phyloP scores from a whole-genome alignment of 495 filamentous ascomycete species.

The Haplographium delicatum region DNA sequence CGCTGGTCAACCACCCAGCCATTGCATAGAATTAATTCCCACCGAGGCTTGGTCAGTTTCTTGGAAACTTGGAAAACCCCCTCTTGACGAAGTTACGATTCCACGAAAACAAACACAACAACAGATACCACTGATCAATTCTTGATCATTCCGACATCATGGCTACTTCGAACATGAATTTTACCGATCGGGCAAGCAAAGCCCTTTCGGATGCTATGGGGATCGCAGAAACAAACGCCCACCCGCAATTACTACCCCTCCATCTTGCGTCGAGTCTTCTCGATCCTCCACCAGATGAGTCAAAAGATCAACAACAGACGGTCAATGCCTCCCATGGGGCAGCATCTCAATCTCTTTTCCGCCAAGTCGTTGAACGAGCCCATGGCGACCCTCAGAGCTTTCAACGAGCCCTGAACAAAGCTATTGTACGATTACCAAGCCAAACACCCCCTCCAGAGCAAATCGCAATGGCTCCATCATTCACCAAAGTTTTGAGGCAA shows the following conservation, averaged over 20 bases:
- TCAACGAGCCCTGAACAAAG: conserved; percentile 85
- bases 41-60: too few species aligned
- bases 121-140: conserved; percentile 15
- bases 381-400: conserved; percentile 87
- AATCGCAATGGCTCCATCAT: conserved; percentile 71
- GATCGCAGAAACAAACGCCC: conserved; percentile 79
- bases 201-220: conserved; percentile 79
- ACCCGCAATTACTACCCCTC: conserved; percentile 81
- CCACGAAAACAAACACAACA: conserved; percentile 11
- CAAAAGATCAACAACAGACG: conserved; percentile 64
- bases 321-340: conserved; percentile 53
- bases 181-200: conserved; percentile 87
- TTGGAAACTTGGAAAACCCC: not conserved
- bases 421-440: conserved; percentile 80
- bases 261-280: conserved; percentile 87
- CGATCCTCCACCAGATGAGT: conserved; percentile 73
- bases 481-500: conserved; percentile 73
- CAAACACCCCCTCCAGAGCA: conserved; percentile 92
- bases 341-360: conserved; percentile 67
- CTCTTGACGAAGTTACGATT: conserved; percentile 8
- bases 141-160: conserved; percentile 31
- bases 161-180: conserved; percentile 60
- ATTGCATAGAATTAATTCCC: too few species aligned
- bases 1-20: too few species aligned
- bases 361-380: conserved; percentile 89